Base-by-base conservation (phyloP, 305 asterid species). In the Fraxinus nigra region DNA sequence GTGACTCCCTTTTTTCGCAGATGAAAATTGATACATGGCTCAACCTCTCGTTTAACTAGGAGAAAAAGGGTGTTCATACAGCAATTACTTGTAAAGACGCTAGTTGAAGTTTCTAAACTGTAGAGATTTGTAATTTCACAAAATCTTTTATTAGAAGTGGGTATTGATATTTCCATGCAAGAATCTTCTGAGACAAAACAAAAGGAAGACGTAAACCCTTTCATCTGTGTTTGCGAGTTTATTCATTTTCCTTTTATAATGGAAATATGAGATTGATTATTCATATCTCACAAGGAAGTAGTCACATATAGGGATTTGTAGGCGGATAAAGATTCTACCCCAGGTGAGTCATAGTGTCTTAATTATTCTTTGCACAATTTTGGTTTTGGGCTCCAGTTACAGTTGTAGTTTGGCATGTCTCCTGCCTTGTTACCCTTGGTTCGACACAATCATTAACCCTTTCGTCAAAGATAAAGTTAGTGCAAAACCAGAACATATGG, bases 51-150 rank as follows among this genome's bases (percentile, higher is more conserved):
- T 76, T 85, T 79, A 54, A 81, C 79, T 33, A 51, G 77, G 69
- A 56, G 7, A 67, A 37, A 79, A 69, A 20, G 80, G 33, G 7
- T 84, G 85, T 82, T 37, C 20, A 24, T 74, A 54, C 76, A 51
- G 69, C n/a, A 70, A 9, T 75, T 56, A 76, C 78, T 30, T 81
- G 82, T 82, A 73, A 18, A 79, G 82, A 79, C 72, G 32, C 82
- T 72, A 65, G 78, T 65, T 79, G 75, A 51, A 61, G 4, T 32
- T 35, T 56, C n/a, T 8, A 40, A 46, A 20, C 74, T 63, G 34
- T 11, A 32, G 6, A 18, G 56, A n/a, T 20, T 73, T 85, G 82
- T 81, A 72, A 77, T 65, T 63, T 75, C 77, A 78, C 74, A 51
- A 79, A 77, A 78, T 33, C 75, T 32, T 33, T 76, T 61, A 65